Evolutionary conservation across 805 yeast genomes (phyloP), one percentile per base, ranked within the genome.

Genomic region (Yueomyces sinensis): DNA sequence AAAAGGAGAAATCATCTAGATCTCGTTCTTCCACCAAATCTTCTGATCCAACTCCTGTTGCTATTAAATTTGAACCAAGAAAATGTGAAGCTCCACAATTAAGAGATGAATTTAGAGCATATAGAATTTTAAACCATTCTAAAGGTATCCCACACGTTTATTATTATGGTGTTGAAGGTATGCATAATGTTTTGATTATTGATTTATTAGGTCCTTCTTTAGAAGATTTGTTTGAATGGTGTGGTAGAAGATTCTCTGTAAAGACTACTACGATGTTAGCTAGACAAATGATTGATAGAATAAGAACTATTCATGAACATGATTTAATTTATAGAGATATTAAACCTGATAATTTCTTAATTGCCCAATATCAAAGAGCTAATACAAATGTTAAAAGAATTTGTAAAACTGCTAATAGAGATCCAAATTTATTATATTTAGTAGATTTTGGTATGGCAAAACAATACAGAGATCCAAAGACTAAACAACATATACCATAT

Each of bases 181-280:
- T 91, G 40, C 97, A 91, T 65, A 87, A 89, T 58, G 86, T 91
- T 34, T 65, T 91, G 43, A 95, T 91, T 27, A 91, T 91, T 47
- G 98, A 91, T 56, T 68, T 91, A 31, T 68, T 91, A 49, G 98
- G 98, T 11, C 98, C 98, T 9, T 81, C 94, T 1, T 66, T 91
- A 42, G 98, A 91, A 56, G 98, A 91, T 59, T 65, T 91, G 44
- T 91, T 91, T 58, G 98, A 91, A 56, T 91, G 97, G 97, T 91
- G 98, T 62, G 93, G 94, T 27, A 75, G 98, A 35, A 74, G 78
- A 53, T 91, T 91, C 53, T 63, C 78, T 32, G 71, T 82, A 36
- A 86, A 87, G 58, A 86, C 97, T 4, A 94, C 83, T 32, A 91
- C 80, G 29, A 93, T 83, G 65, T 86, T 84, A 29, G 94, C 96